Evolutionary conservation across 306 rosid genomes (phyloP).

Genomic region (Cyclanthera cordifolia): DNA sequence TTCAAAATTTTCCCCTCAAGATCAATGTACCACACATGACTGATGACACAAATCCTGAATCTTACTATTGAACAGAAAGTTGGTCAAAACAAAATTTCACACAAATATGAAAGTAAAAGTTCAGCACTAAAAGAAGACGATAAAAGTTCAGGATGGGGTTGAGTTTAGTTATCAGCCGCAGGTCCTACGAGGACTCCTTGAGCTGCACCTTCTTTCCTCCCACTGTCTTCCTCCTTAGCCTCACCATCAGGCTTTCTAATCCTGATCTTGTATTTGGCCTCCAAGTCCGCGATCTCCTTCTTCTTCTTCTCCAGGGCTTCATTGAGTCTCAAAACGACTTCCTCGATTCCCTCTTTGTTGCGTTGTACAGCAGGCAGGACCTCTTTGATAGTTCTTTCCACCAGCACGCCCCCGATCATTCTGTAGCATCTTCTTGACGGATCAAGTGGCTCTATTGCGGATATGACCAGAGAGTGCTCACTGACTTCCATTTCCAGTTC

Average conservation of each 20-base stretch:
- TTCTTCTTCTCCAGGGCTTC: constrained; percentile 86
- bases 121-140: neutral
- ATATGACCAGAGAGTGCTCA: constrained; percentile 70
- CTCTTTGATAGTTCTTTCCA: constrained; percentile 91
- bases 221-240: constrained; percentile 56
- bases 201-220: constrained; percentile 76
- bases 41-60: neutral
- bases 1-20: neutral
- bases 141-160: neutral
- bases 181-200: constrained; percentile 96
- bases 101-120: neutral
- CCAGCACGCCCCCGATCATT: constrained; percentile 95
- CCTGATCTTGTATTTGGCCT: constrained; percentile 78
- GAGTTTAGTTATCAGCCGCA: constrained; percentile 43
- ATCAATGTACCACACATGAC: neutral
- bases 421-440: constrained; percentile 83
- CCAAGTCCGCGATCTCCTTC: constrained; percentile 75
- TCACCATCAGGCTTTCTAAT: constrained; percentile 58
- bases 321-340: constrained; percentile 66
- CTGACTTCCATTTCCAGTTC: constrained; percentile 95
- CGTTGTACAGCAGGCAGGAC: constrained; percentile 91
- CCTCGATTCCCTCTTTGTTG: constrained; percentile 85
- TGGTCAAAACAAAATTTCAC: constrained; percentile 9
- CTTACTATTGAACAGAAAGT: constrained; percentile 7
- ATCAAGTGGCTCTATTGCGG: constrained; percentile 85